Evolutionary conservation across 768 basidiomycete species (phyloP), one percentile per base, ranked within the genome.

Genomic region (Psilocybe subaeruginosa): DNA sequence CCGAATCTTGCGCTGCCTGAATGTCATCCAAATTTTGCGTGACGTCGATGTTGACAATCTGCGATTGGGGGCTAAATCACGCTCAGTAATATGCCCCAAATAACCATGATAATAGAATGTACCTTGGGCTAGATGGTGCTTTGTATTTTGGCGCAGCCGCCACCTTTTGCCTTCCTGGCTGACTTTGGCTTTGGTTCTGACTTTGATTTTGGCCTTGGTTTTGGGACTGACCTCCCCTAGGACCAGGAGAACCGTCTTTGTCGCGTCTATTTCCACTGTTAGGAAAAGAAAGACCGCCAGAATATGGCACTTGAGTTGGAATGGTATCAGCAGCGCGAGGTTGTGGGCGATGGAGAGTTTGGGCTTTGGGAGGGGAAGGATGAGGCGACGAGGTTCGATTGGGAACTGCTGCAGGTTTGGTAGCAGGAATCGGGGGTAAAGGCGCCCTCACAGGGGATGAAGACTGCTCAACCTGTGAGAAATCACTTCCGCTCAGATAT

Each of bases 31-130:
- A 78, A 17, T 85, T 72, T 64, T 87, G 88, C 14, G 89, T 81
- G 23, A 93, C 90, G 74, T 94, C 92, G 65, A 92, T 86, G 17
- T 90, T 72, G 59, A 93, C 86, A 11, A 77, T 85, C 68, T 92
- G 91, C 9, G 84, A 74, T 67, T 86, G 87, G 35, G 83, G 78
- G 53, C 89, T 91, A 56, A 41, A 29, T 43, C 11, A 43, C 41
- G 14, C 5, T 43, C 41, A 43, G 41, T n/a, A 43, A 43, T 5
- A 43, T 37, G n/a, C 9, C 39, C 23, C n/a, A 29, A 33, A 47
- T 39, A 12, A 11, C 33, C n/a, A 3, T 29, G 14, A 47, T 51
- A 55, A 27, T 1, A 39, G 41, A 12, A 64, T 81, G 59, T 72
- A 87, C 90, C 77, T 82, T 14, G 89, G 88, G 69, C 86, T 90